Conservation (phyloP, 306 rosid genomes). For the Dalbergia oliveri region DNA sequence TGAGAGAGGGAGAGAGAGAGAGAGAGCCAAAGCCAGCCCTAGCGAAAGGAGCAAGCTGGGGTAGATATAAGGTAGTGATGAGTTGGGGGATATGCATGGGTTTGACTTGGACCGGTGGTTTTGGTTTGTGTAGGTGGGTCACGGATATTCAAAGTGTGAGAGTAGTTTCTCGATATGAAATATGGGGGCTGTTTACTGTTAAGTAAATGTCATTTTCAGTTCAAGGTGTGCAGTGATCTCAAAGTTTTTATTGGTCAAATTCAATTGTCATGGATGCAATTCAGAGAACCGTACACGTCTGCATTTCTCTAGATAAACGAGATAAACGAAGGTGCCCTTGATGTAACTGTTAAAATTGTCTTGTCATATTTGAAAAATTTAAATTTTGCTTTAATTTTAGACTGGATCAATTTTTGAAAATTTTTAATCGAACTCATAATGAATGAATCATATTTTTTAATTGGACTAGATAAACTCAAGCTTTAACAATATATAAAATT, state of each 20-base stretch:
- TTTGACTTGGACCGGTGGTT: constrained; percentile 74
- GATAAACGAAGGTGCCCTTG: no score
- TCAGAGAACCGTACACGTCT: not conserved
- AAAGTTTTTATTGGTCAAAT: not conserved
- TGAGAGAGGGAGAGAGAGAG: not conserved
- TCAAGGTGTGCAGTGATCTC: not conserved
- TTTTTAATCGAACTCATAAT: no score
- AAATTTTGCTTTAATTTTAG: no score
- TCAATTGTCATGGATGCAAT: not conserved
- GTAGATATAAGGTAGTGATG: constrained; percentile 36
- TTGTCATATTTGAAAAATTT: no score
- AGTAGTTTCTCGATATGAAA: not conserved
- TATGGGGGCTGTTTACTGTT: constrained; percentile 44
- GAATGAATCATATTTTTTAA: no score
- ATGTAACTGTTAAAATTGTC: no score
- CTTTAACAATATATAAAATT: no score
- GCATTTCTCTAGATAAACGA: not conserved
- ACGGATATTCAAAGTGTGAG: not conserved
- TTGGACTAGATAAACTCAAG: no score
- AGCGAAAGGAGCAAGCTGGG: constrained; percentile 27
- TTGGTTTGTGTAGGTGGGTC: constrained; percentile 57
- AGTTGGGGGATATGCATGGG: not conserved
- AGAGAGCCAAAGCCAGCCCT: not conserved
- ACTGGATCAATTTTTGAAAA: no score
- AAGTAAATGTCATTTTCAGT: constrained; percentile 55